Base-by-base conservation (phyloP, 805 yeast species). In the Ogataea wickerhamii region DNA sequence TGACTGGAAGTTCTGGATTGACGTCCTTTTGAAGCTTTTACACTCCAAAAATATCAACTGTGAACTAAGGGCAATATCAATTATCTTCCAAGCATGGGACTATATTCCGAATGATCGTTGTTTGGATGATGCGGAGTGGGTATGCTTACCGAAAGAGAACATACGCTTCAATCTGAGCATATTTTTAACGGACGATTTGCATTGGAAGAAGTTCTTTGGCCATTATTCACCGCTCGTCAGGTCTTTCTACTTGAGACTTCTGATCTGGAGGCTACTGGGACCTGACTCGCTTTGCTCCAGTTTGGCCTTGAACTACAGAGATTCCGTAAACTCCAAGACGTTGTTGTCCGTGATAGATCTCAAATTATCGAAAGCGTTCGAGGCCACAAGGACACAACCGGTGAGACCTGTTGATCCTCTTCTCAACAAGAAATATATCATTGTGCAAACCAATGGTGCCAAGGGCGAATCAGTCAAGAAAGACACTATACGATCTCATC, bases 161-260 rank as follows among this genome's bases (percentile, higher is more conserved):
- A 53, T 72, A 33, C 68, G 78, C 42, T 64, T 67, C 50, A 73
- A 73, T 48, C 60, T 79, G 36, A 63, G 76, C 4, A 52, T 60
- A 14, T 82, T 82, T 80, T 55, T 85, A 23, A 60, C 82, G 6
- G 67, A 74, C 3, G 55, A 64, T 4, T 48, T 53, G 1, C 61
- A 66, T 23, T 85, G 89, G 82, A 60, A 60, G 23, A 63, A 67
- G 33, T 74, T 73, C 43, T 78, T 87, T 51, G 73, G 80, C 26
- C 94, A 87, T 59, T 87, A 94, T 87, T 74, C 79, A 51, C 88
- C 95, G 3, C 58, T 86, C 13, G 79, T 85, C 18, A 66, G 95
- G 25, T 72, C 82, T 4, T 83, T 79, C 51, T 87, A 79, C 56
- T 67, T 74, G 33, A 66, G 88, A 28, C 66, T 87, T 17, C 42